Evolutionary conservation across 1,139 yeast genomes (phyloP).

Genomic region (Waltiozyma solani): DNA sequence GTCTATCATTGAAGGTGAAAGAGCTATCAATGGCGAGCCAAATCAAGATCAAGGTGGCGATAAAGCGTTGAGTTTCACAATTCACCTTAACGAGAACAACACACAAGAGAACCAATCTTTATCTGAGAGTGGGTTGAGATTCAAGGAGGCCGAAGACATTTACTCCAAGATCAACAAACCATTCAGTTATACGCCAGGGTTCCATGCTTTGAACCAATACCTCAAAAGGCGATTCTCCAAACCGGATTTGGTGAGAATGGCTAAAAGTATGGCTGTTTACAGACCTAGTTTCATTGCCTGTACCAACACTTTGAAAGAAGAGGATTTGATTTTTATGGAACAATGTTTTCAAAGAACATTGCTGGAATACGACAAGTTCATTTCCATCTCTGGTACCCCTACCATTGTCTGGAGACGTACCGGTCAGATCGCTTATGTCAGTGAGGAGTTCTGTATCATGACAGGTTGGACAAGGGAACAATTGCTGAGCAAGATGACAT

Average conservation of each 20-base stretch:
- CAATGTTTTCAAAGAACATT: constrained; percentile 91
- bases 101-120: background rate
- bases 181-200: constrained; percentile 84
- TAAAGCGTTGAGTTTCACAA: constrained; percentile 39
- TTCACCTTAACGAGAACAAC: constrained; percentile 28
- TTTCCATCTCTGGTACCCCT: constrained; percentile 83
- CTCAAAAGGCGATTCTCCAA: constrained; percentile 61
- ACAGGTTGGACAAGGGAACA: constrained; percentile 84
- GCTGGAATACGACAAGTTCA: constrained; percentile 79
- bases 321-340: constrained; percentile 90
- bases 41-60: background rate
- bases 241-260: constrained; percentile 68
- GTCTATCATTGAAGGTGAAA: constrained; percentile 36
- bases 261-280: constrained; percentile 81
- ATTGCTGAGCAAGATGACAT: constrained; percentile 51
- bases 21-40: constrained; percentile 27
- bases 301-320: constrained; percentile 78
- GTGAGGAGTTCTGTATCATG: constrained; percentile 79
- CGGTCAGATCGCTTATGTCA: constrained; percentile 91
- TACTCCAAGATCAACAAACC: constrained; percentile 69
- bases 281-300: constrained; percentile 91
- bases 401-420: constrained; percentile 94
- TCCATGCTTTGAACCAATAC: constrained; percentile 71
- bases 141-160: constrained; percentile 68
- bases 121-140: constrained; percentile 24